Evolutionary conservation across 1,284 basidiomycete species (phyloP).

Genomic region (Pseudozyma thailandica): DNA sequence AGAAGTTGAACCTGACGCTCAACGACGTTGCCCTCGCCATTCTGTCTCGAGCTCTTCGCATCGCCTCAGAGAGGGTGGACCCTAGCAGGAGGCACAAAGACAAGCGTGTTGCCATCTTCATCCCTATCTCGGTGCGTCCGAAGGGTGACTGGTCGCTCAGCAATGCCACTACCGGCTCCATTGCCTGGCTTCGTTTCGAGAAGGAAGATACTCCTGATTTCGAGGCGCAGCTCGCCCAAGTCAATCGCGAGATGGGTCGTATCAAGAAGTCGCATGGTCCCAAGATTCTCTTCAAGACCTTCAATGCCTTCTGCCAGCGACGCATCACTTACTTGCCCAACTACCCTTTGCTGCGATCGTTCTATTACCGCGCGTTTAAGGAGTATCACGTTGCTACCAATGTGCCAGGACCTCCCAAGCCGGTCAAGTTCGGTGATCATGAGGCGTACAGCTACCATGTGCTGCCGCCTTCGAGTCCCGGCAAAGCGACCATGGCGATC

Average conservation of each 20-base stretch:
- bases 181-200: slow-evolving; percentile 64
- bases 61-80: slow-evolving; percentile 58
- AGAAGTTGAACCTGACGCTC: slow-evolving; percentile 58
- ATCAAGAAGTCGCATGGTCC: slow-evolving; percentile 64
- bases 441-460: slow-evolving; percentile 66
- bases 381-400: slow-evolving; percentile 67
- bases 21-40: slow-evolving; percentile 67
- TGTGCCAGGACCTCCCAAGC: slow-evolving; percentile 65
- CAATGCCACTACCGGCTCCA: slow-evolving; percentile 64
- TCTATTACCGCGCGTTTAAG: slow-evolving; percentile 64
- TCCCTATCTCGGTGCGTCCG: slow-evolving; percentile 64
- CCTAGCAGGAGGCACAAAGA: slow-evolving; percentile 51
- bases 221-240: slow-evolving; percentile 54
- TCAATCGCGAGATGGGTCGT: slow-evolving; percentile 64
- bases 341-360: slow-evolving; percentile 52
- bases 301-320: slow-evolving; percentile 47
- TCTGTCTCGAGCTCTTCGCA: slow-evolving; percentile 59
- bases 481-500: slow-evolving; percentile 65
- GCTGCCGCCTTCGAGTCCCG: slow-evolving; percentile 63
- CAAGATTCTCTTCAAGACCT: slow-evolving; percentile 58
- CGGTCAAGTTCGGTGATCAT: slow-evolving; percentile 62
- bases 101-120: slow-evolving; percentile 65
- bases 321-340: slow-evolving; percentile 62
- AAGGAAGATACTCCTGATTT: slow-evolving; percentile 50
- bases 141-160: slow-evolving; percentile 63